Percentiles rank a stretch among this genome's conserved stretches.
These are phyloP conservation scores for Blastobotrys arbuscula DNA, from an alignment of 1,139 yeast genomes.

Conservation along the genomic window DNA sequence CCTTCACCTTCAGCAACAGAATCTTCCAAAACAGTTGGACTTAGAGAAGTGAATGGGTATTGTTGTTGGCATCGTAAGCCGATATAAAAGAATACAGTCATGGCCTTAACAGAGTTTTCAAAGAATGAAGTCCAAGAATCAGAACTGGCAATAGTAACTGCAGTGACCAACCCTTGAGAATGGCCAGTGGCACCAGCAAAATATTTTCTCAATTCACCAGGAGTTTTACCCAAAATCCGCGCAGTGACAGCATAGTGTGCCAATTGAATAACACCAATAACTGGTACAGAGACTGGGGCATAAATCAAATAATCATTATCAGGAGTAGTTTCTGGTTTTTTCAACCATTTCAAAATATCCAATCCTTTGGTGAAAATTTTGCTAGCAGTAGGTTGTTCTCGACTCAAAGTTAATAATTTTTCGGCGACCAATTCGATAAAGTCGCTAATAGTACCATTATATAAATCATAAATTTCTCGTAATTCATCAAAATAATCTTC, in stretches of 20 bases:
- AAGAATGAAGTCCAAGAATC: conserved; percentile 81
- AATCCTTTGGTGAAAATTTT: conserved; percentile 93
- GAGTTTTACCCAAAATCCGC: conserved; percentile 76
- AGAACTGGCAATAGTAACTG: conserved; percentile 83
- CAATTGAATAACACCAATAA: conserved; percentile 90
- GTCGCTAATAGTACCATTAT: conserved; percentile 69
- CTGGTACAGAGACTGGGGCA: conserved; percentile 93
- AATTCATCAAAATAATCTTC: conserved; percentile 97
- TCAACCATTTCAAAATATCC: conserved; percentile 82
- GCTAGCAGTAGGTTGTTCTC: conserved; percentile 69
- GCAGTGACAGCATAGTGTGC: conserved; percentile 90
- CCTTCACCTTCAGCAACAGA: conserved; percentile 95
- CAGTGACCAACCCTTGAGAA: conserved; percentile 94
- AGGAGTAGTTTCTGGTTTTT: conserved; percentile 80
- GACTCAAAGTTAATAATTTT: conserved; percentile 62
- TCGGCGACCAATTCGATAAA: conserved; percentile 65
- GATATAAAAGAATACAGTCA: conserved; percentile 80
- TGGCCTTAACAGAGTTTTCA: conserved; percentile 66
- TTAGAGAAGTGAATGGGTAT: conserved; percentile 89
- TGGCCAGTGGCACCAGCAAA: conserved; percentile 93
- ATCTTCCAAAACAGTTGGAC: conserved; percentile 91
- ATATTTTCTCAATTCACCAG: conserved; percentile 74
- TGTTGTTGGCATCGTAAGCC: conserved; percentile 88
- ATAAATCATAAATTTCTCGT: conserved; percentile 72
- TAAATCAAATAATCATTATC: conserved; percentile 81